A percentile compares a stretch with the other conserved stretches of the same genome.
Conservation (phyloP, 148 eudicot species). For the Rheum nobile region DNA sequence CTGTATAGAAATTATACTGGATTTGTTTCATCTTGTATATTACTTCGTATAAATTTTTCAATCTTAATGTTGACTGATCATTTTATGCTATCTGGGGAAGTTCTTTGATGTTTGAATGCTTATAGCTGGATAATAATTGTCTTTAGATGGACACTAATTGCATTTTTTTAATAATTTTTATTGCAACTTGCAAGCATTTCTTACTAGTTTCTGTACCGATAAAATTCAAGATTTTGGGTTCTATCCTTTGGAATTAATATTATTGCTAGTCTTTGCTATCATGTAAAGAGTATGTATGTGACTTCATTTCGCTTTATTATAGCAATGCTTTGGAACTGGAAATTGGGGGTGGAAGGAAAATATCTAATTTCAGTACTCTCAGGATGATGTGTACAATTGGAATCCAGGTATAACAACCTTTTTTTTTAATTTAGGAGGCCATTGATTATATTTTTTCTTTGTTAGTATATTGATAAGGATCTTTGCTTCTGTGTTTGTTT, state of each 20-base stretch:
- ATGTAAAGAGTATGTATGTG: not conserved
- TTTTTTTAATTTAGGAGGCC: not conserved
- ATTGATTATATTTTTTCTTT: not conserved
- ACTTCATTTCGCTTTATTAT: conserved; percentile 14
- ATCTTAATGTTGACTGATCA: not conserved
- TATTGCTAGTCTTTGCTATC: not conserved
- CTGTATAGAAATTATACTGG: not conserved
- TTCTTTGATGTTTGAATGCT: not conserved
- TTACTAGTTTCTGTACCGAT: not conserved
- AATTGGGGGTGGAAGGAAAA: conserved; percentile 92
- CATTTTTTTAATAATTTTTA: not conserved
- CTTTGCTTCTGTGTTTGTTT: not conserved
- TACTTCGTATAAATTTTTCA: not conserved
- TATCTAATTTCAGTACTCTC: conserved; percentile 74
- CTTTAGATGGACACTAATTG: not conserved
- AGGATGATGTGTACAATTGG: conserved; percentile 80
- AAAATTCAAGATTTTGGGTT: not conserved
- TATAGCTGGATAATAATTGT: not conserved
- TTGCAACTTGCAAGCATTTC: not conserved
- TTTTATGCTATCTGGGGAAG: not conserved
- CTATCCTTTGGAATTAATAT: not conserved
- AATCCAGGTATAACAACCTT: conserved; percentile 47
- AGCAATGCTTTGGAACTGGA: conserved; percentile 77
- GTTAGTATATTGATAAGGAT: not conserved
- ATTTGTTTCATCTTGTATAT: not conserved